Conservation (phyloP, 352 stramenopile species). For the Globisporangium spiculum region DNA sequence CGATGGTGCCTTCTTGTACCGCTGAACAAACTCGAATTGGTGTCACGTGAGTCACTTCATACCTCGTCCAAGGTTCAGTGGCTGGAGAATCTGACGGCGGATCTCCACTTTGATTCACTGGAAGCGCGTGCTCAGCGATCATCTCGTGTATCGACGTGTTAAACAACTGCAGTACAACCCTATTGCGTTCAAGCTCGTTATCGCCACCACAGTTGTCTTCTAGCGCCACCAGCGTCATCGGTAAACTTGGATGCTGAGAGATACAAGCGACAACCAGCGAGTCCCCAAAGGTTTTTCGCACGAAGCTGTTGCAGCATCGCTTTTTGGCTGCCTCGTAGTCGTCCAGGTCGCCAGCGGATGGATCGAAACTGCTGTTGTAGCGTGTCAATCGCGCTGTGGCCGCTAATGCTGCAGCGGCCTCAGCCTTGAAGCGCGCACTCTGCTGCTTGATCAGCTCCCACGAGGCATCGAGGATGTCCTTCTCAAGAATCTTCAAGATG, state of each 20-base stretch:
- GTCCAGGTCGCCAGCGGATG: slow-evolving; percentile 13
- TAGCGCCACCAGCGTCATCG: slow-evolving; percentile 6
- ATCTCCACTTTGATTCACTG: not conserved
- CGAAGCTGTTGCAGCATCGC: slow-evolving; percentile 31
- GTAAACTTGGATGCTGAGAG: slow-evolving; percentile 8
- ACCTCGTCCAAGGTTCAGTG: not conserved
- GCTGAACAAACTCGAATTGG: slow-evolving; percentile 3
- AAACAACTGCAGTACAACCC: slow-evolving; percentile 2
- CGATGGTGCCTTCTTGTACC: not conserved
- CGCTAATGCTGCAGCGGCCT: slow-evolving; percentile 18
- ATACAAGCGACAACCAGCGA: not conserved
- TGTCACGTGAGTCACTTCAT: slow-evolving; percentile 8
- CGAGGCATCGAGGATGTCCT: slow-evolving; percentile 58
- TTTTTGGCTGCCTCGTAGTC: slow-evolving; percentile 51
- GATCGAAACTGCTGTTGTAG: not conserved
- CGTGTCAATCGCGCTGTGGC: slow-evolving; percentile 22
- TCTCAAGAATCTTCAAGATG: slow-evolving; percentile 63
- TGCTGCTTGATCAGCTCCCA: slow-evolving; percentile 44
- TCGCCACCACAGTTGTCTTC: not conserved
- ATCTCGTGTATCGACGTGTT: slow-evolving; percentile 5
- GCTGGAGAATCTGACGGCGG: not conserved
- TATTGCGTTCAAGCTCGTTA: not conserved
- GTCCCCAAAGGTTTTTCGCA: not conserved
- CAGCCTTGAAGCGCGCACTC: slow-evolving; percentile 40
- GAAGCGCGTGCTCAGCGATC: not conserved